These are phyloP conservation scores for Fusarium ambrosium DNA, from an alignment of 2,329 filamentous ascomycete genomes.

Conservation along the genomic window DNA sequence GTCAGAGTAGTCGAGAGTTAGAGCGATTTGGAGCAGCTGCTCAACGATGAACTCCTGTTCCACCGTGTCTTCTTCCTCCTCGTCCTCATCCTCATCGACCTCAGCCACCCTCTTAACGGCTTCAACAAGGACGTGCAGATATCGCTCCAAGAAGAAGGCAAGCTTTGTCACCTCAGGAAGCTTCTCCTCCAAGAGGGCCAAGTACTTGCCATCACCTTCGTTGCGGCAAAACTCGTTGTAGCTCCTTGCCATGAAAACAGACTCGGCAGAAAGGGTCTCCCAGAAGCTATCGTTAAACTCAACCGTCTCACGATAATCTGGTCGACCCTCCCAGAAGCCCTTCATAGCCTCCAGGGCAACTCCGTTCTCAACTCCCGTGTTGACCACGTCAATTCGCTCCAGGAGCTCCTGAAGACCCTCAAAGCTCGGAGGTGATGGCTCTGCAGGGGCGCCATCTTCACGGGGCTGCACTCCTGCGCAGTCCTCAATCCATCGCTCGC, in stretches of 20 bases:
- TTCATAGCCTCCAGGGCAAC: constrained; percentile 95
- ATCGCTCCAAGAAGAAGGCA: constrained; percentile 86
- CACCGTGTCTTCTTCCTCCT: constrained; percentile 85
- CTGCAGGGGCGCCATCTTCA: constrained; percentile 67
- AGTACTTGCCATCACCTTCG: constrained; percentile 79
- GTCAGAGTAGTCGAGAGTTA: constrained; percentile 96
- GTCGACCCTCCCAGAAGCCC: constrained; percentile 94
- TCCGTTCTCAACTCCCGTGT: constrained; percentile 89
- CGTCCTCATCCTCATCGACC: constrained; percentile 63
- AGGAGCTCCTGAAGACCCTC: constrained; percentile 91
- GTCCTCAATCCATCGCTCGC: constrained; percentile 97
- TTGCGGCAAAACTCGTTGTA: constrained; percentile 94
- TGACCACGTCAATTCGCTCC: constrained; percentile 93
- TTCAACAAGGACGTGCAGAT: constrained; percentile 78
- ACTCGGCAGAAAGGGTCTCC: constrained; percentile 86
- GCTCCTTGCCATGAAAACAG: constrained; percentile 89
- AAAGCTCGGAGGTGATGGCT: constrained; percentile 75
- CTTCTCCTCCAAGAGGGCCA: constrained; percentile 87
- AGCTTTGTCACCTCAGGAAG: constrained; percentile 94
- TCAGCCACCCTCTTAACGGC: constrained; percentile 70
- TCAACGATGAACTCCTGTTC: constrained; percentile 97
- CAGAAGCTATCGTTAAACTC: constrained; percentile 82
- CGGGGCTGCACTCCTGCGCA: constrained; percentile 79
- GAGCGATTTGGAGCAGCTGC: constrained; percentile 91
- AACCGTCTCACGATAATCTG: constrained; percentile 82